phyloP scores from a whole-genome alignment of 257 asterid species.

The Gynochthodes officinalis region DNA sequence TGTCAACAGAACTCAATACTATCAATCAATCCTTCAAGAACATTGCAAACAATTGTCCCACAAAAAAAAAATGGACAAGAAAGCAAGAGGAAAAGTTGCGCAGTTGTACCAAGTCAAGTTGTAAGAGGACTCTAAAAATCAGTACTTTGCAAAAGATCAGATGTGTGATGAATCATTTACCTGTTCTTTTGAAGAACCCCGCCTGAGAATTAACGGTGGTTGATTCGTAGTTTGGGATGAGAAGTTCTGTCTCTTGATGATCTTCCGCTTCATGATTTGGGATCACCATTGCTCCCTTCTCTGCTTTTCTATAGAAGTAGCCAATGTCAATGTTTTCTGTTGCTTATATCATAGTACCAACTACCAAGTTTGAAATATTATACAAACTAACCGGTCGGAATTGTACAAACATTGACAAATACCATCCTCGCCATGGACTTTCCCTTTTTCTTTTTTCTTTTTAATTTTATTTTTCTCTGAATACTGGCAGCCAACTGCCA shows the following conservation, averaged over 20 bases:
- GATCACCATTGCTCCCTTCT: background rate
- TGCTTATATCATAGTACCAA: no score
- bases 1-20: no score
- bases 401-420: no score
- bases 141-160: background rate
- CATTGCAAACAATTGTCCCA: background rate
- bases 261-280: background rate
- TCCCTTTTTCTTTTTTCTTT: no score
- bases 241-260: background rate
- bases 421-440: no score
- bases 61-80: background rate
- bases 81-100: no score
- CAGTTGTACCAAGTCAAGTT: no score
- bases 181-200: constrained; percentile 17
- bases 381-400: no score
- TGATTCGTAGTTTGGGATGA: constrained; percentile 4
- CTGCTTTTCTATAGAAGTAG: background rate
- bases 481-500: no score
- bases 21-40: background rate
- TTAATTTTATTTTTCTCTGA: no score
- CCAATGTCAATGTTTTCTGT: no score
- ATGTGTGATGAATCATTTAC: background rate
- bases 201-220: background rate
- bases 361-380: no score
- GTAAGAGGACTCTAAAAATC: background rate